Conservation (phyloP, 768 basidiomycete species). For the Leucogyrophana mollusca region DNA sequence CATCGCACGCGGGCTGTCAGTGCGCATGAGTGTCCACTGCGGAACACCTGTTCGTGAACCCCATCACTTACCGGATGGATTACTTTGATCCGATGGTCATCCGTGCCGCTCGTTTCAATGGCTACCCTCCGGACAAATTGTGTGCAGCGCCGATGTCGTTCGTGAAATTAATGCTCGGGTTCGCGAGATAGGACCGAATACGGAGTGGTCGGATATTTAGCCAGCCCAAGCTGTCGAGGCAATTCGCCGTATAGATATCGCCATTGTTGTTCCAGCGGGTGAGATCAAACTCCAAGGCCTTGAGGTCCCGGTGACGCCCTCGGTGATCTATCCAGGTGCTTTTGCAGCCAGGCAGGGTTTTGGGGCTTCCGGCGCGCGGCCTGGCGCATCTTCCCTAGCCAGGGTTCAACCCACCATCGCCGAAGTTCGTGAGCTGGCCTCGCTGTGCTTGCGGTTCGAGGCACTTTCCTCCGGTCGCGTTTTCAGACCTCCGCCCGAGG, state of each 20-base stretch:
- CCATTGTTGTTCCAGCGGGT: slow-evolving; percentile 74
- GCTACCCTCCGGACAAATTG: slow-evolving; percentile 84
- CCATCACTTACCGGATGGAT: slow-evolving; percentile 93
- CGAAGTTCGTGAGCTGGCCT: slow-evolving; percentile 71
- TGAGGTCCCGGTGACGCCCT: slow-evolving; percentile 85
- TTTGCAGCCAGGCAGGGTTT: slow-evolving; percentile 71
- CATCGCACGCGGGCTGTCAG: slow-evolving; percentile 85
- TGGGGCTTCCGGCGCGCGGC: slow-evolving; percentile 30
- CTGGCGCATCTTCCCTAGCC: slow-evolving; percentile 13
- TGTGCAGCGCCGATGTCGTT: slow-evolving; percentile 85
- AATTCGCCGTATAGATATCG: slow-evolving; percentile 68
- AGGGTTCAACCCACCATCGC: slow-evolving; percentile 66
- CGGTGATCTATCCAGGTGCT: slow-evolving; percentile 76
- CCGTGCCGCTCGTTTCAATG: slow-evolving; percentile 81
- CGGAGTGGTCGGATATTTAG: slow-evolving; percentile 59
- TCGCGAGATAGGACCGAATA: slow-evolving; percentile 51
- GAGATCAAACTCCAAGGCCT: slow-evolving; percentile 93
- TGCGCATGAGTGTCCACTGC: slow-evolving; percentile 97
- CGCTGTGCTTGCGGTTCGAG: slow-evolving; percentile 78
- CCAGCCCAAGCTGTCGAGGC: slow-evolving; percentile 67
- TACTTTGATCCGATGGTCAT: slow-evolving; percentile 98
- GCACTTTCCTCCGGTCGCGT: slow-evolving; percentile 63
- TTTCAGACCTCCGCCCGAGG: slow-evolving; percentile 51
- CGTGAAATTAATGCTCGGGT: slow-evolving; percentile 72
- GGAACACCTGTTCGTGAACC: slow-evolving; percentile 87